phyloP scores from a whole-genome alignment of 768 basidiomycete species.

The Mycena belliarum region DNA sequence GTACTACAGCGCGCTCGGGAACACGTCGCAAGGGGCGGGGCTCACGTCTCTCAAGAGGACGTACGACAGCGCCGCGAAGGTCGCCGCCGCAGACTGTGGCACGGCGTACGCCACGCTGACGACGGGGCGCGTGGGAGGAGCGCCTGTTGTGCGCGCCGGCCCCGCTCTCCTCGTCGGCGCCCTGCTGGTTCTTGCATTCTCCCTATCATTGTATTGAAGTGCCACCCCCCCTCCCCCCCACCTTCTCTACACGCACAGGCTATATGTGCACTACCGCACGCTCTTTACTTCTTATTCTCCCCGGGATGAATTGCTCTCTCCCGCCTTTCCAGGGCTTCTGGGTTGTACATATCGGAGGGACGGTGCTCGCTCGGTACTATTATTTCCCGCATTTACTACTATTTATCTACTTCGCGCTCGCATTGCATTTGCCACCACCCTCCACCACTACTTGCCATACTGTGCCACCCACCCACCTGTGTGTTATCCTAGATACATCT shows the following conservation, averaged over 20 bases:
- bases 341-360: neutral
- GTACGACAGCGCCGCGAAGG: slow-evolving; percentile 48
- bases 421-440: neutral
- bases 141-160: neutral
- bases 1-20: slow-evolving; percentile 48
- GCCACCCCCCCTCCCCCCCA: neutral
- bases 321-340: neutral
- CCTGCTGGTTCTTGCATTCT: neutral
- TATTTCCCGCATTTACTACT: slow-evolving; percentile 1
- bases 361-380: too few relatives aligned
- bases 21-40: slow-evolving; percentile 26
- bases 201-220: neutral
- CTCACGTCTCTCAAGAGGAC: slow-evolving; percentile 44
- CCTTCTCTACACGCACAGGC: neutral
- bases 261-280: neutral
- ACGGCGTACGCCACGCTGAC: slow-evolving; percentile 40
- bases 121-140: neutral
- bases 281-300: slow-evolving; percentile 3
- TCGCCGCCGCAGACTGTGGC: slow-evolving; percentile 54
- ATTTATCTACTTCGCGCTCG: slow-evolving; percentile 14
- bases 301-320: neutral
- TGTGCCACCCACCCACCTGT: neutral
- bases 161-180: neutral
- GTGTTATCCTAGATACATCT: neutral
- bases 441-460: neutral